These are phyloP conservation scores for Phanerochaete carnosa DNA, from an alignment of 768 basidiomycete genomes.

Conservation along the genomic window DNA sequence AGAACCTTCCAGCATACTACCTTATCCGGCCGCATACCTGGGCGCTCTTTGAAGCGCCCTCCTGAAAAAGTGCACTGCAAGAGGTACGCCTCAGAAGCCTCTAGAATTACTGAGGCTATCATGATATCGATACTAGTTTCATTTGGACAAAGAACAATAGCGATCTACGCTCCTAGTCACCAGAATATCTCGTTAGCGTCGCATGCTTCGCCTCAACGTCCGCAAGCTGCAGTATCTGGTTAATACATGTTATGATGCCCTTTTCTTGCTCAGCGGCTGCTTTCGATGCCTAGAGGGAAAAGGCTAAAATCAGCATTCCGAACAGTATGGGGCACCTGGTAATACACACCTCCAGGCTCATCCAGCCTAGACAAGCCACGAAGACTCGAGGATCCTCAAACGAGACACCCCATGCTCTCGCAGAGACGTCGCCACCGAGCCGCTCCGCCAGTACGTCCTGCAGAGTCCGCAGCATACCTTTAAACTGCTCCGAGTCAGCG, in stretches of 20 bases:
- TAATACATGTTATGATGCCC: background rate
- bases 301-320: background rate
- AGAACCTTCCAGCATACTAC: constrained; percentile 11
- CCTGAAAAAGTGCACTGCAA: constrained; percentile 20
- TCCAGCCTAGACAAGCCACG: background rate
- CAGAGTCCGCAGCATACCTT: background rate
- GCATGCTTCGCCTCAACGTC: background rate
- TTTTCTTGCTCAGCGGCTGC: background rate
- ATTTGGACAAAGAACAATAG: too few species aligned
- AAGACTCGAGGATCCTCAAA: constrained; percentile 5
- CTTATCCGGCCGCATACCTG: background rate
- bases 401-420: constrained; percentile 1
- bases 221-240: background rate
- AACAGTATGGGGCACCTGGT: background rate
- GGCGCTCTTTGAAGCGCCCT: constrained; percentile 27
- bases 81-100: too few species aligned
- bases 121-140: too few species aligned
- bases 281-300: background rate
- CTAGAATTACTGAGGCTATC: too few species aligned
- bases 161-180: too few species aligned
- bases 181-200: background rate
- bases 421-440: background rate
- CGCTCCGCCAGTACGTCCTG: background rate
- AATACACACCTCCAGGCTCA: constrained; percentile 3
- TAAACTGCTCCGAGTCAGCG: background rate